Evolutionary conservation across 73 alveolate genomes (phyloP).

Genomic region (Tetrahymena malaccensis): DNA sequence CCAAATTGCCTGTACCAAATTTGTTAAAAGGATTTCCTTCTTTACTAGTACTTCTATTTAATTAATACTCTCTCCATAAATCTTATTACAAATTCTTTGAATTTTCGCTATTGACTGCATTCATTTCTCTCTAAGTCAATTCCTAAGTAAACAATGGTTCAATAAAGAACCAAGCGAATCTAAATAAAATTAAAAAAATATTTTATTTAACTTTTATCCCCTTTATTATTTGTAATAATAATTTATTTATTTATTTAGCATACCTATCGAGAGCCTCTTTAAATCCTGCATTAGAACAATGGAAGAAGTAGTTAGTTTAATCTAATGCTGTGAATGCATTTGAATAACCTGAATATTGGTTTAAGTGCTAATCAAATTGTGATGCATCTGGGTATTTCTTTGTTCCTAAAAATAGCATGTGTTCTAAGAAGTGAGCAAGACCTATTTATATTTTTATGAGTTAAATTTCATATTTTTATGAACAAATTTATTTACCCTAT

Average conservation of each 20-base stretch:
- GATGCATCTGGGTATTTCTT: constrained; percentile 81
- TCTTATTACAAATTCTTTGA: constrained; percentile 9
- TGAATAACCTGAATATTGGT: constrained; percentile 76
- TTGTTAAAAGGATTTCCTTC: not conserved
- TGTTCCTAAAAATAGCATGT: constrained; percentile 92
- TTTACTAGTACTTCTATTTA: not conserved
- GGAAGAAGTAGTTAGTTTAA: constrained; percentile 57
- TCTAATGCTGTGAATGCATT: constrained; percentile 85
- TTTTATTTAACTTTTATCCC: no score
- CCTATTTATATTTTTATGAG: constrained; percentile 22
- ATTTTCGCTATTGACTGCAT: constrained; percentile 87
- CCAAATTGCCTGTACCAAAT: constrained; percentile 82
- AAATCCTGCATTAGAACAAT: constrained; percentile 55
- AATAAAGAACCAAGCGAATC: constrained; percentile 79
- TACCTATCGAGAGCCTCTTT: constrained; percentile 68
- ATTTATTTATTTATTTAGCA: not conserved
- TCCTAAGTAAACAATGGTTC: constrained; percentile 51
- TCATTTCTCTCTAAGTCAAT: constrained; percentile 86
- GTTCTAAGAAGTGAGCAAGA: constrained; percentile 95
- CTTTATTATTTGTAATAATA: no score
- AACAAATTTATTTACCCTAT: constrained; percentile 31
- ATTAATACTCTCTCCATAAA: constrained; percentile 6
- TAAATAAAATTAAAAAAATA: not conserved
- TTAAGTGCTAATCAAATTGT: constrained; percentile 64
- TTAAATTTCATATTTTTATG: not conserved